Base-by-base conservation (phyloP, 148 eudicot species). In the Limonium bicolor region DNA sequence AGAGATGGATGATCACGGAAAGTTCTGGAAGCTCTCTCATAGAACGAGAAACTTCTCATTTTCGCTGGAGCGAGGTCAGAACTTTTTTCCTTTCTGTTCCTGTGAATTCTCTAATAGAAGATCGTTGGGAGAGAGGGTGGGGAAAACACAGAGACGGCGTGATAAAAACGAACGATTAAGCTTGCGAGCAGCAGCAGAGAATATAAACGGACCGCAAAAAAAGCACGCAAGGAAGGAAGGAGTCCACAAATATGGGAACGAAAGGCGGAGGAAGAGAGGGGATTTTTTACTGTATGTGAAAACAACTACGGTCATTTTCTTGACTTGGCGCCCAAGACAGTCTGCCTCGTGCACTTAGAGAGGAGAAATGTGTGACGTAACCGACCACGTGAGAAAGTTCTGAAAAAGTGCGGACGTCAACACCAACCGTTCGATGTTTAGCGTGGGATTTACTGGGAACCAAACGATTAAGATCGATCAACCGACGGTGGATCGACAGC, bases 1-100 rank as follows among this genome's bases (percentile, higher is more conserved):
- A 42, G 47, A 23, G 47, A 61, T 8, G 80, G 68, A 67, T 72
- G 36, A 20, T 67, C 69, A 33, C 55, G 54, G 64, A 75, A 66
- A 23, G 54, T 36, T 65, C 60, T 57, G 27, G 58, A 70, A 64
- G 50, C 68, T 33, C 47, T 50, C 36, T 69, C 64, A 45, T 42
- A 67, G 41, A 63, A 54, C 27, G 72, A 44, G 38, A 36, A 57
- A 43, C 19, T 33, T 13, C 59, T 51, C 73, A 63, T 68, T 16
- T 18, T 54, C 27, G 2, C 8, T 3, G 20, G 20, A n/a, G 30
- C 6, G 7, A 12, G n/a, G 35, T 5, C n/a, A 10, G 7, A 33
- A 27, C 7, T 9, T 17, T 23, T 23, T 22, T 25, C 5, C 29
- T 38, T 20, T n/a, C 8, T 38, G 10, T 17, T 17, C 20, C 8